Base-by-base conservation (phyloP, 2,329 filamentous ascomycete genomes). In the Cryphonectria carpinicola region DNA sequence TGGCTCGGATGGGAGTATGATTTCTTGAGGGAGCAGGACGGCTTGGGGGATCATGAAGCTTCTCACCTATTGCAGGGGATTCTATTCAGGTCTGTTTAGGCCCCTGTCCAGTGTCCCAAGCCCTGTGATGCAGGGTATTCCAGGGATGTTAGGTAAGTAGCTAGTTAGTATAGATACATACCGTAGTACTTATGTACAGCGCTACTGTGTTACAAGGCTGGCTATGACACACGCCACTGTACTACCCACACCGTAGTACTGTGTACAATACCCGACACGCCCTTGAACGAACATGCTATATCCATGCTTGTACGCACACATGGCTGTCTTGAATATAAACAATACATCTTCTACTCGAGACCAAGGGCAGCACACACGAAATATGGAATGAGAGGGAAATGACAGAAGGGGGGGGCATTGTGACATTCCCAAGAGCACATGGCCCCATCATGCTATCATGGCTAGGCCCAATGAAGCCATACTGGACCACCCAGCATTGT, bases 391-490 rank as follows among this genome's bases (percentile, higher is more conserved):
- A 28, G 52, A 28, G 32, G 52, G 25, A 28, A 56, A 28, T 56
- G 52, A 11, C n/a, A 19, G 52, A 56, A 56, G 52, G 25, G 52
- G 25, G 52, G 52, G 52, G 52, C 52, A 56, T 28, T 28, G 52
- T 56, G 52, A 56, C 52, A 28, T 25, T 1, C 25, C 22, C 22
- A 13, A 19, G n/a, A 65, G 43, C 63, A 65, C 41, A 52, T 65
- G 63, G 41, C 43, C 43, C 41, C 11, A 35, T 35, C 25, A 25
- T 41, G 11, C 22, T 28, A 25, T 19, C 28, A 25, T 46, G 14
- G 49, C 49, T 19, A 37, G 41, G 64, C 64, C 64, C 17, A 56
- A 56, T 66, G 64, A 41, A 25, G 46, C 41, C 46, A 41, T 66
- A 41, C 22, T 25, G 64, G 64, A 22, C 8, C 28, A 49, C 37